These are phyloP conservation scores for Cryptosporidium xiaoi DNA, from an alignment of 169 alveolate genomes.

Conservation along the genomic window DNA sequence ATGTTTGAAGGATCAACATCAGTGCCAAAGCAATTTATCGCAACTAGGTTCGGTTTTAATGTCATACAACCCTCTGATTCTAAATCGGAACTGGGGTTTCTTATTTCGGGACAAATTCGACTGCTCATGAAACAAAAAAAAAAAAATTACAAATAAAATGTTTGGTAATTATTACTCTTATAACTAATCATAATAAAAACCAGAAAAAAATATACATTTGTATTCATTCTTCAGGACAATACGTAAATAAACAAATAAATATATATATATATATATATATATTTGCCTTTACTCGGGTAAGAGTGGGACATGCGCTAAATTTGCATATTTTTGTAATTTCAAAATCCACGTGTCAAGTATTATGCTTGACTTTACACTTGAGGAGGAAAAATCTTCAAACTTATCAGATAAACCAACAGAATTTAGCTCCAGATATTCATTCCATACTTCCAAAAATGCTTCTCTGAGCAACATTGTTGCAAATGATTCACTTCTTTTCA, in stretches of 20 bases:
- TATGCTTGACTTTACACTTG: conserved; percentile 2
- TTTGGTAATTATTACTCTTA: no score
- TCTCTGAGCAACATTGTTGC: conserved; percentile 35
- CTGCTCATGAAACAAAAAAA: no score
- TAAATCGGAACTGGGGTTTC: conserved; percentile 7
- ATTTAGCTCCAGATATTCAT: background rate
- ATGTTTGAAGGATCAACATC: conserved; percentile 21
- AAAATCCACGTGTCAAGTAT: conserved; percentile 50
- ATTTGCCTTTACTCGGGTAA: background rate
- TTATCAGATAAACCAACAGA: background rate
- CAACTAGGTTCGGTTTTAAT: conserved; percentile 41
- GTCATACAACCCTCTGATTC: conserved; percentile 13
- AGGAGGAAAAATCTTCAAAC: background rate
- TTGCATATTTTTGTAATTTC: conserved; percentile 64
- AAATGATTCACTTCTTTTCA: background rate
- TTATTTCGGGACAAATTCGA: background rate
- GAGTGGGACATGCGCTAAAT: conserved; percentile 33
- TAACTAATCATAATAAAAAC: no score
- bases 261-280: background rate
- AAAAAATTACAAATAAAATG: no score
- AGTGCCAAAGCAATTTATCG: conserved; percentile 32
- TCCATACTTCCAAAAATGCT: conserved; percentile 51
- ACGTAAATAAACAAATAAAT: no score
- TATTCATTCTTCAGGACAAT: no score
- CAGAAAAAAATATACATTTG: no score